Conservation (phyloP, 768 basidiomycete species). For the Suillus cothurnatus region DNA sequence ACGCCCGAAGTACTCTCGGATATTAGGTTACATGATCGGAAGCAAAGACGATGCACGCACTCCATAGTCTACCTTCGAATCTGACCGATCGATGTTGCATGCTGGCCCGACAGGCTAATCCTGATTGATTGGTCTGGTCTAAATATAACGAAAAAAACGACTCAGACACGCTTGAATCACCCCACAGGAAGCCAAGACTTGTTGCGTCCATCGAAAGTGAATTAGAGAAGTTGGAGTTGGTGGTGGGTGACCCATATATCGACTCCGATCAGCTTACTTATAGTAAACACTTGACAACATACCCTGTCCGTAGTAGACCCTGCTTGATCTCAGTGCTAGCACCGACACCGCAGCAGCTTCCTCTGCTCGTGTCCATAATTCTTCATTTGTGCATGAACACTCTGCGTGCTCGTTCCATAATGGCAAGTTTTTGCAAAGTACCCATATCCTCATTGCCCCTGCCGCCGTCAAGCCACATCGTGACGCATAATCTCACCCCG, state of each 20-base stretch:
- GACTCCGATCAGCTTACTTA: background rate
- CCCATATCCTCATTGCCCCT: conserved; percentile 51
- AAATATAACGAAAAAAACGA: background rate
- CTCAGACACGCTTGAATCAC: background rate
- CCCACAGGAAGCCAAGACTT: background rate
- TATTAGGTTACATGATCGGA: background rate
- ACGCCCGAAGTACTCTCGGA: background rate
- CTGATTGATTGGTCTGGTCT: background rate
- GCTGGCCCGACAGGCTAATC: background rate
- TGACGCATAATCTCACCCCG: conserved; percentile 56
- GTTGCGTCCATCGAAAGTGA: no score
- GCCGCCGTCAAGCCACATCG: conserved; percentile 41
- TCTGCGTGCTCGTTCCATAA: conserved; percentile 15
- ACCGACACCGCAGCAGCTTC: background rate
- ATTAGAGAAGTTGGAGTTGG: no score
- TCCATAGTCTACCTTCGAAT: background rate
- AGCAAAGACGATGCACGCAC: background rate
- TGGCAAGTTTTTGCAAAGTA: conserved; percentile 28
- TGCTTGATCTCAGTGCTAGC: background rate
- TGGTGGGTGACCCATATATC: no score
- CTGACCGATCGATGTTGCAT: background rate
- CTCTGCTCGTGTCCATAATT: background rate
- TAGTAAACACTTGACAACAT: background rate
- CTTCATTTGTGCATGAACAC: conserved; percentile 25
- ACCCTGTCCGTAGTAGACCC: background rate